A percentile compares a stretch with the other conserved stretches of the same genome.
These are phyloP conservation scores for Tolypocladium endophyticum DNA, from an alignment of 2,329 filamentous ascomycete genomes.

Conservation along the genomic window DNA sequence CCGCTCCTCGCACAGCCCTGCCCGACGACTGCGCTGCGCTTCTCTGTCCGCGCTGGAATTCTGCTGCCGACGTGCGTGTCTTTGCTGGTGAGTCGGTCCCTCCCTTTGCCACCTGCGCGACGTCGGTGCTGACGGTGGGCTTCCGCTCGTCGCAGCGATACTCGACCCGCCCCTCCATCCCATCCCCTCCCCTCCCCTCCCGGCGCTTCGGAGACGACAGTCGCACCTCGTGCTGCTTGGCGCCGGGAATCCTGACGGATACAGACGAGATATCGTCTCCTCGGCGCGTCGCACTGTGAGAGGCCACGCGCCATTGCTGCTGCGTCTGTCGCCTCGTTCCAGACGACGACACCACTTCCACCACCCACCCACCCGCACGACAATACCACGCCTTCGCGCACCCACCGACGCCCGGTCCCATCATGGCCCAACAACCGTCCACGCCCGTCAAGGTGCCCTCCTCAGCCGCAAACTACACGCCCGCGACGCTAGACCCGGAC, in stretches of 20 bases:
- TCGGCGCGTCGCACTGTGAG: no score
- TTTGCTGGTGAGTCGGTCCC: background rate
- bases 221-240: background rate
- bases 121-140: background rate
- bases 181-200: no score
- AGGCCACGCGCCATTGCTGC: background rate
- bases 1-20: background rate
- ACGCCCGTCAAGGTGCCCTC: slow-evolving; percentile 52
- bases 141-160: background rate
- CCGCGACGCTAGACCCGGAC: slow-evolving; percentile 51
- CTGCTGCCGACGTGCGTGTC: background rate
- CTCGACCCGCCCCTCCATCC: background rate
- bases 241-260: background rate
- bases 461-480: slow-evolving; percentile 47
- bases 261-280: no score
- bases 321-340: background rate
- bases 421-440: slow-evolving; percentile 36
- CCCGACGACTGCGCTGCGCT: background rate
- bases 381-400: background rate
- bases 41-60: background rate
- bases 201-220: background rate
- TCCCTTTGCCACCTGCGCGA: background rate
- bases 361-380: background rate
- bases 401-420: slow-evolving; percentile 1
- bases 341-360: background rate